Percentiles rank a stretch among this genome's conserved stretches.
These are phyloP conservation scores for Melampsora larici-populina DNA, from an alignment of 1,284 basidiomycete genomes.

Conservation along the genomic window DNA sequence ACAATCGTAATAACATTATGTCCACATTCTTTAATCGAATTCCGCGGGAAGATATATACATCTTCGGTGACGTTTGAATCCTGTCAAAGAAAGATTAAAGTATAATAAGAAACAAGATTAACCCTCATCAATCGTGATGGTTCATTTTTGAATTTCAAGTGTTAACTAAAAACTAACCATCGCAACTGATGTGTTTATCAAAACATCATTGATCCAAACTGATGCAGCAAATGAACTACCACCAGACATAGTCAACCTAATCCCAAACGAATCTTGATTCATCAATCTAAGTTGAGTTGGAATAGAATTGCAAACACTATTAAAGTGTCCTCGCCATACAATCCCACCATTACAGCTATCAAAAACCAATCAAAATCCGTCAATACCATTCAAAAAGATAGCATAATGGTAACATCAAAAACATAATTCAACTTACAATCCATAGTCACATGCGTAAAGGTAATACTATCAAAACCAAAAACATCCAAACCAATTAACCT, in stretches of 20 bases:
- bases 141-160: neutral
- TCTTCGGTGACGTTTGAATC: conserved; percentile 4
- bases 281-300: neutral
- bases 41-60: conserved; percentile 7
- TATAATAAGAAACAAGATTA: neutral
- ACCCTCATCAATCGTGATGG: neutral
- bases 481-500: neutral
- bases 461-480: conserved; percentile 59
- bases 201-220: conserved; percentile 48
- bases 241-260: conserved; percentile 46
- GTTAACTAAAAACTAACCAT: conserved; percentile 10
- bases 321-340: conserved; percentile 75
- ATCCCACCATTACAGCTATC: conserved; percentile 66
- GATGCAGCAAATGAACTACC: conserved; percentile 47
- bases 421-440: conserved; percentile 61
- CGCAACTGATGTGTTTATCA: conserved; percentile 44
- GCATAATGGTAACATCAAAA: neutral
- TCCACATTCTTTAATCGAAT: conserved; percentile 9
- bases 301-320: conserved; percentile 50
- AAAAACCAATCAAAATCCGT: conserved; percentile 13
- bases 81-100: neutral
- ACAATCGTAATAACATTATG: conserved; percentile 48
- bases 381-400: neutral
- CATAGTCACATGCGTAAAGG: conserved; percentile 75
- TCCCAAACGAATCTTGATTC: conserved; percentile 12